These are phyloP conservation scores for Magnaporthiopsis poae DNA, from an alignment of 2,329 filamentous ascomycete genomes.

Conservation along the genomic window DNA sequence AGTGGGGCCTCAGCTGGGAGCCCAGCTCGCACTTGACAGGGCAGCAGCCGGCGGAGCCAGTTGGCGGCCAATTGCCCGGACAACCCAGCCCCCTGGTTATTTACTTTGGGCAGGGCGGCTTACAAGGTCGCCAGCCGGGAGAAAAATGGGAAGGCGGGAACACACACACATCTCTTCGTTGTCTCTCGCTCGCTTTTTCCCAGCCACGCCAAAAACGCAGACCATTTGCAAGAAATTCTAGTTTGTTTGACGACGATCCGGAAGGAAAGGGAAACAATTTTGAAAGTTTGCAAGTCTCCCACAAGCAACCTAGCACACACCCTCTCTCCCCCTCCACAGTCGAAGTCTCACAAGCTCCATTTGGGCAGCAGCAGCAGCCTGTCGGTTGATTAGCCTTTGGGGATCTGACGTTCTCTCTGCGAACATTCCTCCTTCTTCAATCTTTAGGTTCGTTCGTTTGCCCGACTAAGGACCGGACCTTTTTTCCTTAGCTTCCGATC, in stretches of 20 bases:
- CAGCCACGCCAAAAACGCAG: background rate
- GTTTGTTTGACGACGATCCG: background rate
- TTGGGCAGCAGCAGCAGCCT: no score
- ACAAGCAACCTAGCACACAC: background rate
- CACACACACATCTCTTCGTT: background rate
- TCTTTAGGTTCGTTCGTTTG: background rate
- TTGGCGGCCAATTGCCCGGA: conserved; percentile 10
- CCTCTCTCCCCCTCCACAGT: background rate
- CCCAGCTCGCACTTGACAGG: background rate
- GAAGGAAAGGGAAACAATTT: background rate
- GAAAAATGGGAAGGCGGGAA: background rate
- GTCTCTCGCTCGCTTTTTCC: background rate
- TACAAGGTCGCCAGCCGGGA: background rate
- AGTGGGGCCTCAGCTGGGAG: background rate
- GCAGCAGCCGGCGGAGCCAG: background rate
- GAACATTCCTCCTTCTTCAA: background rate
- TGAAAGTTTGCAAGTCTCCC: background rate
- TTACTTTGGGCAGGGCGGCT: conserved; percentile 10
- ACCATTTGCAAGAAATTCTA: background rate
- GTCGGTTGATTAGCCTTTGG: background rate
- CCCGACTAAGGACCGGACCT: background rate
- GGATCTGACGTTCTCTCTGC: background rate
- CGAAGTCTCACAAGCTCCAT: background rate
- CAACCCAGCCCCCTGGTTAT: conserved; percentile 13
- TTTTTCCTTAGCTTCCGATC: background rate